Percentiles rank a stretch among this genome's conserved stretches.
phyloP scores from a whole-genome alignment of 2,329 filamentous ascomycete species.

The Trichoderma guizhouense region DNA sequence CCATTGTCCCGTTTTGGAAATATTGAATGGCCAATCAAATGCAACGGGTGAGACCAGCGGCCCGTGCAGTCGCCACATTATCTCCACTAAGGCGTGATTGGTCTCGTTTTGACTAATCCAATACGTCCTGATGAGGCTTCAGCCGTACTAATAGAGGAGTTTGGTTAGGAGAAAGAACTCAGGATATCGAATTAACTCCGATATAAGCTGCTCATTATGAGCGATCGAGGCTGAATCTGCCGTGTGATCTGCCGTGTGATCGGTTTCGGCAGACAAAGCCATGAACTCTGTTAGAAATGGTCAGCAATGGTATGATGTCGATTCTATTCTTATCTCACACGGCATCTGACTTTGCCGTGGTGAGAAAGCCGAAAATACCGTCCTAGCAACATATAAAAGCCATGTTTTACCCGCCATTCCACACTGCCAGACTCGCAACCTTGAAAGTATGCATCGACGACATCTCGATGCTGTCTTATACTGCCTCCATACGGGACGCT shows the following conservation, averaged over 20 bases:
- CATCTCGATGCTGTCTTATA: background rate
- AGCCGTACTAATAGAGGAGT: background rate
- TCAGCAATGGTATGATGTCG: background rate
- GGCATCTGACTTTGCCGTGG: background rate
- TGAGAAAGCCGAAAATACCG: background rate
- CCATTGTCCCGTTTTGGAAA: slow-evolving; percentile 2
- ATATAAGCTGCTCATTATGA: background rate
- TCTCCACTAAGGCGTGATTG: background rate
- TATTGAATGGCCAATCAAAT: background rate
- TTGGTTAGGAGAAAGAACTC: background rate
- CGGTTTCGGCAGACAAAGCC: background rate
- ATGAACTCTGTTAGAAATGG: background rate
- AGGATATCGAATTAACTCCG: background rate
- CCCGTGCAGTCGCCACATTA: background rate
- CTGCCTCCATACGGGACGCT: no score
- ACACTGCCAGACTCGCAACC: no score
- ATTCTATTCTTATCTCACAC: background rate
- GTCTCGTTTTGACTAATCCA: background rate
- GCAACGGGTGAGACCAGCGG: background rate
- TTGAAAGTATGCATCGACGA: background rate
- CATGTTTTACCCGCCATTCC: background rate
- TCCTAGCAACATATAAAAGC: background rate
- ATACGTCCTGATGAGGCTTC: background rate
- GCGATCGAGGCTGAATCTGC: no score
- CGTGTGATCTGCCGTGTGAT: background rate